phyloP scores from a whole-genome alignment of 345 rosid genomes.

The Brassica cretica region DNA sequence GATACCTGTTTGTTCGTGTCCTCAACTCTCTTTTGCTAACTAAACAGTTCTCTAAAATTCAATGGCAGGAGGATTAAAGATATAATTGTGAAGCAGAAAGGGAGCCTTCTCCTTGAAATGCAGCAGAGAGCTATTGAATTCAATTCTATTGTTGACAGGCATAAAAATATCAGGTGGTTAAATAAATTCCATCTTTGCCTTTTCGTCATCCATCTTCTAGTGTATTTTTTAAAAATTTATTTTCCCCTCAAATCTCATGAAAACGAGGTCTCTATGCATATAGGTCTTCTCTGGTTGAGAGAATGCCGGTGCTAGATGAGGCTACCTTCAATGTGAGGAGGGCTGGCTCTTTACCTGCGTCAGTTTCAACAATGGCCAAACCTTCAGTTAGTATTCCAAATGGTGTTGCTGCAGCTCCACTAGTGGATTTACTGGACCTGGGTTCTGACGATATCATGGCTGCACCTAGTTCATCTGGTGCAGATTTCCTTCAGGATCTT shows the following conservation, averaged over 20 bases:
- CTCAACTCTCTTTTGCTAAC: constrained; percentile 9
- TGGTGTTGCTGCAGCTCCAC: constrained; percentile 80
- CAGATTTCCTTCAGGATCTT: constrained; percentile 90
- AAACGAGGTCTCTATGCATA: constrained; percentile 41
- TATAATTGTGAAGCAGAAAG: constrained; percentile 69
- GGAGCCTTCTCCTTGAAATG: constrained; percentile 93
- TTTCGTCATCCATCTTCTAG: constrained; percentile 12
- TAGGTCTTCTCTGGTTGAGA: constrained; percentile 89
- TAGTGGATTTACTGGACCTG: constrained; percentile 84
- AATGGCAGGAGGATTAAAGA: constrained; percentile 75
- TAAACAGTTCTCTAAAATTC: constrained; percentile 13
- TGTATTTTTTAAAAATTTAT: constrained; percentile 1
- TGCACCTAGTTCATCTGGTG: constrained; percentile 75
- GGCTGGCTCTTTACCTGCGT: constrained; percentile 69
- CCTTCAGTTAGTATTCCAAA: constrained; percentile 76
- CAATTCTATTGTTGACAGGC: constrained; percentile 84
- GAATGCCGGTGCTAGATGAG: constrained; percentile 99
- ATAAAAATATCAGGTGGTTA: constrained; percentile 70
- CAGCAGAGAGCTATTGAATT: constrained; percentile 98
- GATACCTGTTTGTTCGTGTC: constrained; percentile 16
- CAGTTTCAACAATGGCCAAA: constrained; percentile 62
- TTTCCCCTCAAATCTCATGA: constrained; percentile 19
- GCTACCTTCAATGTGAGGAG: constrained; percentile 89
- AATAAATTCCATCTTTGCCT: constrained; percentile 4
- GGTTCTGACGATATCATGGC: constrained; percentile 77